Evolutionary conservation across 192 early-diverging fungal species (phyloP).

Genomic region (Coemansia sp.): DNA sequence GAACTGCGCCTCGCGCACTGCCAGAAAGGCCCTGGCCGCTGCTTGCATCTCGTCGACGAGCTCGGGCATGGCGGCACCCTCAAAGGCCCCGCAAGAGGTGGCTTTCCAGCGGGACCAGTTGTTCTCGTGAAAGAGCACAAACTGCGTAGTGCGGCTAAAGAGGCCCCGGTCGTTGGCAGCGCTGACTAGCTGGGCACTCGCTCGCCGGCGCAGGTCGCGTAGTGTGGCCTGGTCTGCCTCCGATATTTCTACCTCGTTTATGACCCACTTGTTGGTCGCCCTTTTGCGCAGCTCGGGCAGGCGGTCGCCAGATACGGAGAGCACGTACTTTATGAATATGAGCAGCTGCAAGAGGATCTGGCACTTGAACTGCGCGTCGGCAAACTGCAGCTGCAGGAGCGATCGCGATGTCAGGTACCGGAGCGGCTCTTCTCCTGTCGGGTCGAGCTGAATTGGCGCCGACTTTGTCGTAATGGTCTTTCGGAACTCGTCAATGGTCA

Average conservation of each 20-base stretch:
- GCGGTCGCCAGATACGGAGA: slow-evolving; percentile 54
- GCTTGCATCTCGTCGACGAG: slow-evolving; percentile 42
- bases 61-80: slow-evolving; percentile 50
- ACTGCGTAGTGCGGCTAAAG: slow-evolving; percentile 65
- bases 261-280: slow-evolving; percentile 59
- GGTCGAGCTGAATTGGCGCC: slow-evolving; percentile 12
- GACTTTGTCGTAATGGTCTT: slow-evolving; percentile 9
- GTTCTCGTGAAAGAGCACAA: slow-evolving; percentile 69
- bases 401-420: slow-evolving; percentile 37
- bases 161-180: slow-evolving; percentile 59
- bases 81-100: slow-evolving; percentile 72
- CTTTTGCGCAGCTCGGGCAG: slow-evolving; percentile 51
- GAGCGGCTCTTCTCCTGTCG: slow-evolving; percentile 22
- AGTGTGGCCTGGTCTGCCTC: slow-evolving; percentile 57
- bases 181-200: slow-evolving; percentile 53
- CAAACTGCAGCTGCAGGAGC: slow-evolving; percentile 59
- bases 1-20: slow-evolving; percentile 5
- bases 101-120: slow-evolving; percentile 86
- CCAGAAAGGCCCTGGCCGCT: slow-evolving; percentile 24
- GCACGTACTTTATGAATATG: slow-evolving; percentile 80
- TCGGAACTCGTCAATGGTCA: slow-evolving; percentile 44
- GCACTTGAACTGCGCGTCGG: slow-evolving; percentile 78
- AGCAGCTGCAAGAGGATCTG: slow-evolving; percentile 83
- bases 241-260: slow-evolving; percentile 37
- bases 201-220: slow-evolving; percentile 46